phyloP scores from a whole-genome alignment of 1,139 yeast genomes.

The Saccharomyces hybrid region DNA sequence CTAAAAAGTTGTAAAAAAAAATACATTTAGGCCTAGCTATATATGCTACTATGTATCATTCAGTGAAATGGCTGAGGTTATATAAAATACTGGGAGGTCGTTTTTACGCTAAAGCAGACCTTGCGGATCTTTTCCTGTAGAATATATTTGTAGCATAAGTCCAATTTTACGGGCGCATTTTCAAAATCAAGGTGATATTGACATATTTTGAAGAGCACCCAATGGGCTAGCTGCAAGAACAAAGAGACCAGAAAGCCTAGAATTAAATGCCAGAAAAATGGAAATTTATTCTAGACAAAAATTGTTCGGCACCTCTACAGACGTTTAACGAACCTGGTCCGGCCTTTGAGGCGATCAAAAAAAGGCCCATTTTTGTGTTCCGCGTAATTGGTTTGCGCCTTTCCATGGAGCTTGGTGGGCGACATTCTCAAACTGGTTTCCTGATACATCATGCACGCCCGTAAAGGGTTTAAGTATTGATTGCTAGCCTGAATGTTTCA shows the following conservation, averaged over 20 bases:
- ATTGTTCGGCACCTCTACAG: neutral
- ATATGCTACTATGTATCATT: no score
- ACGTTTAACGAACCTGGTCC: neutral
- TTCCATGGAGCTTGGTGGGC: neutral
- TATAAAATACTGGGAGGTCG: no score
- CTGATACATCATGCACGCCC: neutral
- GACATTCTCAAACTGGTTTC: neutral
- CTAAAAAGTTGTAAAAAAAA: no score
- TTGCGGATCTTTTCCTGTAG: no score
- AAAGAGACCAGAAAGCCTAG: neutral
- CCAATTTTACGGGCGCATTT: neutral
- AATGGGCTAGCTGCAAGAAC: no score
- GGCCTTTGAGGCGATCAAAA: neutral
- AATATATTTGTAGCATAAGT: no score
- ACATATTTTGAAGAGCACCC: neutral
- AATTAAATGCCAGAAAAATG: no score
- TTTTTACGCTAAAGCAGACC: no score
- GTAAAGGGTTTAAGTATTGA: neutral
- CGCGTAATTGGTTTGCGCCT: neutral
- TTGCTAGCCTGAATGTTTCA: neutral
- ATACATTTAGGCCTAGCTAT: no score
- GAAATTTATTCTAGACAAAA: neutral
- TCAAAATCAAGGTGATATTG: neutral
- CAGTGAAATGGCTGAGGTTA: no score
- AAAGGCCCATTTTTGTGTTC: neutral